These are phyloP conservation scores for Amanita pseudoporphyria DNA, from an alignment of 768 basidiomycete genomes.

Conservation along the genomic window DNA sequence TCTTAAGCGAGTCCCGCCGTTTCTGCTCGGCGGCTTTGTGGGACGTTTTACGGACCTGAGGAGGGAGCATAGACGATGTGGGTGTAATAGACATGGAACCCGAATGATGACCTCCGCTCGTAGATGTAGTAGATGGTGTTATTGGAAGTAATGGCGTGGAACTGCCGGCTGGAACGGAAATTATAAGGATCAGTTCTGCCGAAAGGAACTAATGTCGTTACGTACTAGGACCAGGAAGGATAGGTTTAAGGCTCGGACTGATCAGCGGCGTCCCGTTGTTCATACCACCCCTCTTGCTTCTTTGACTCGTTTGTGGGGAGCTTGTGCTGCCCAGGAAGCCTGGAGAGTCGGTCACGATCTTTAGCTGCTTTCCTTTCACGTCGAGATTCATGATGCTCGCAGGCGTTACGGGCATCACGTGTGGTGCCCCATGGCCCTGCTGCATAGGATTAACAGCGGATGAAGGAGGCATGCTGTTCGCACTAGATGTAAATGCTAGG, in stretches of 20 bases:
- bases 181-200: background rate
- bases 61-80: constrained; percentile 11
- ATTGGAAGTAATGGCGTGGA: constrained; percentile 9
- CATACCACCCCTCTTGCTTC: constrained; percentile 2
- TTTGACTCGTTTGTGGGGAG: background rate
- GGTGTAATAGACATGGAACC: background rate
- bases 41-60: constrained; percentile 59
- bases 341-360: constrained; percentile 4
- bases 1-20: constrained; percentile 92
- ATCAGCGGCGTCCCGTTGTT: constrained; percentile 15
- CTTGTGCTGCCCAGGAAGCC: background rate
- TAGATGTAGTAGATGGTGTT: constrained; percentile 2
- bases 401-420: constrained; percentile 75
- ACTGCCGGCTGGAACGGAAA: constrained; percentile 14
- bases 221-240: constrained; percentile 51
- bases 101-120: background rate
- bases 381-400: constrained; percentile 84
- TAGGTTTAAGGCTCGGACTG: constrained; percentile 56
- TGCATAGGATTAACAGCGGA: background rate
- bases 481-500: background rate
- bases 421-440: constrained; percentile 12
- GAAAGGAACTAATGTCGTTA: background rate
- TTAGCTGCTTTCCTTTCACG: constrained; percentile 20
- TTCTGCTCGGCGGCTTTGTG: constrained; percentile 98
- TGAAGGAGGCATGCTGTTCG: background rate